Base-by-base conservation (phyloP, 2,329 filamentous ascomycete species). In the Venturia pyrina region DNA sequence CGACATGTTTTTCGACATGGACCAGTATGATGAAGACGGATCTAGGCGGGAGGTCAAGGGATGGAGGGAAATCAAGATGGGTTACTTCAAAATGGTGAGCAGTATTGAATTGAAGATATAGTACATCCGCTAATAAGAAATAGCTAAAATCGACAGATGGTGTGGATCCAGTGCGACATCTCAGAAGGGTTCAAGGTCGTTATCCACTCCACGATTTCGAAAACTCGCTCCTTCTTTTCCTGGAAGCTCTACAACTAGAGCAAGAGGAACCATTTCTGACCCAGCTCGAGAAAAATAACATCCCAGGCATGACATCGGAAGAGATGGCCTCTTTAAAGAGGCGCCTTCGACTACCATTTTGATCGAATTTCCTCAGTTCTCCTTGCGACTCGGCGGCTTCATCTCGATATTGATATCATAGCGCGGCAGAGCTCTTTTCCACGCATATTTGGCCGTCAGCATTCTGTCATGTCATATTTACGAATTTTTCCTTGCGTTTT, bases 251-350 rank as follows among this genome's bases (percentile, higher is more conserved):
- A 15, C 76, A 82, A 66, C 70, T 74, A 2, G 74, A 72, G 7
- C 71, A 82, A 21, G 72, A 78, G 24, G 73, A 75, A 41, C 83
- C 83, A 0, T 74, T 84, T 24, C 75, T 85, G 1, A 70, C 78
- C 0, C 83, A 85, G 68, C 73, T 85, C 4, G 82, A 85, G 68
- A 75, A 75, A 34, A 81, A 81, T 0, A 72, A 77, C 13, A 44
- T 66, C 10, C 24, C 41, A n/a, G 65, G 65, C 10, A n/a, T 66
- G 59, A 11, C 60, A 34, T 11, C 37, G 15, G 24, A 43, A 43
- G 56, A 66, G 19, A 64, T 53, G 32, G 65, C 48, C 34, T 61
- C 40, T 28, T 28, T 66, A 24, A 63, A 48, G 61, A 43, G 59
- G 44, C 65, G 61, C 6, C 24, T 66, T 15, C n/a, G 65, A 24